phyloP scores from a whole-genome alignment of 106 monocot genomes.

The Platanthera zijinensis region DNA sequence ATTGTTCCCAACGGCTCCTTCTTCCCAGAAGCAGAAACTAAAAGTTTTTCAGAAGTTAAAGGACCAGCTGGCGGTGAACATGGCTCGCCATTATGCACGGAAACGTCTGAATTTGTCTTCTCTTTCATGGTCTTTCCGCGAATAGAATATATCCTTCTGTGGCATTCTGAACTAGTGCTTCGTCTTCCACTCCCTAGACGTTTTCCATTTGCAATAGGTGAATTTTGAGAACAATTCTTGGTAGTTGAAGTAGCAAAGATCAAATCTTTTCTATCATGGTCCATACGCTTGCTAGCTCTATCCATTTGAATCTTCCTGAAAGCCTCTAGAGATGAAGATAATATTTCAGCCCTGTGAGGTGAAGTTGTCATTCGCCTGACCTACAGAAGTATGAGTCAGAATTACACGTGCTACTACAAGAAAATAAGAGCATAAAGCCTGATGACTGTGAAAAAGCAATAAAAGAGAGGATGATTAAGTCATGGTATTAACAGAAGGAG shows the following conservation, averaged over 20 bases:
- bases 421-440: neutral
- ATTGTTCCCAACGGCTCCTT: constrained; percentile 42
- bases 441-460: neutral
- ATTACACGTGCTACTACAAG: neutral
- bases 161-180: constrained; percentile 17
- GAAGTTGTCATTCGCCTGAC: constrained; percentile 92
- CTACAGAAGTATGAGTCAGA: constrained; percentile 29
- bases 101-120: constrained; percentile 23
- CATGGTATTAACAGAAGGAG: neutral
- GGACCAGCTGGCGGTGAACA: constrained; percentile 11
- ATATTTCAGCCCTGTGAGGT: constrained; percentile 87
- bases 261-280: constrained; percentile 27
- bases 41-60: constrained; percentile 13
- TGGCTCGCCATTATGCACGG: constrained; percentile 11
- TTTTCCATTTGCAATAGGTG: constrained; percentile 5
- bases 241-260: constrained; percentile 9
- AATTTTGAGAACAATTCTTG: constrained; percentile 13
- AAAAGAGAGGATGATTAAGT: neutral
- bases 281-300: constrained; percentile 32
- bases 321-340: constrained; percentile 96
- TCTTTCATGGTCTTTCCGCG: constrained; percentile 18
- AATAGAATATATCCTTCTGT: constrained; percentile 15
- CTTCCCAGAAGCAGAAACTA: constrained; percentile 19
- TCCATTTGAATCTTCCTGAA: constrained; percentile 84
- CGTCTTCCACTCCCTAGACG: constrained; percentile 14